A percentile compares a stretch with the other conserved stretches of the same genome.
These are phyloP conservation scores for Gossypium rotundifolium DNA, from an alignment of 345 rosid genomes.

Conservation along the genomic window DNA sequence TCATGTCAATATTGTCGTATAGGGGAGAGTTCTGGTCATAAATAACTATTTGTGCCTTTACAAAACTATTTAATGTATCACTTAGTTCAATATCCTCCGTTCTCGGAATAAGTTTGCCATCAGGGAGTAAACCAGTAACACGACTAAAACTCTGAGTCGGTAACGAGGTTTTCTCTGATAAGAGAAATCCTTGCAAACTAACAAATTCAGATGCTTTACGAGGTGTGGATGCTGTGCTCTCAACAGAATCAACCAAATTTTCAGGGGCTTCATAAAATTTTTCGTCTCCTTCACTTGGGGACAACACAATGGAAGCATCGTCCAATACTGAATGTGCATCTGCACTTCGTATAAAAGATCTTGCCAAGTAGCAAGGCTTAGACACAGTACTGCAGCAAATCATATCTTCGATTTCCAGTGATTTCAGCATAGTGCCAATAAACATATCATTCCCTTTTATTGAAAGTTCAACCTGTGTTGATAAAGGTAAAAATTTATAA, in stretches of 20 bases:
- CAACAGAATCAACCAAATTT: constrained; percentile 53
- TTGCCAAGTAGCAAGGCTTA: constrained; percentile 67
- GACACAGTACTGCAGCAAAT: constrained; percentile 44
- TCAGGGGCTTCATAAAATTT: constrained; percentile 91
- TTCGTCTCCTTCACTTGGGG: constrained; percentile 80
- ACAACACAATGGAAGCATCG: constrained; percentile 30
- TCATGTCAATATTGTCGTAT: constrained; percentile 66
- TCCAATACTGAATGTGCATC: constrained; percentile 38
- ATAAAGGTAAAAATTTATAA: constrained; percentile 16
- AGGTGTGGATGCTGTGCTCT: constrained; percentile 29
- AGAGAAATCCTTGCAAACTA: constrained; percentile 14
- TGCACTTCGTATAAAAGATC: constrained; percentile 65
- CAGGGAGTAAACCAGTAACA: constrained; percentile 71
- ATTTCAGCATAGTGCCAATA: constrained; percentile 76
- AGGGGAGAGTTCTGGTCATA: constrained; percentile 66
- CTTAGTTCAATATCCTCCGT: constrained; percentile 35
- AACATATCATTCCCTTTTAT: constrained; percentile 72
- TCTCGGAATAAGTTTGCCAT: constrained; percentile 26
- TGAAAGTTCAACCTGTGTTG: constrained; percentile 76
- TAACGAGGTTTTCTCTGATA: constrained; percentile 25
- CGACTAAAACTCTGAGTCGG: constrained; percentile 75
- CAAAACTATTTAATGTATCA: constrained; percentile 72
- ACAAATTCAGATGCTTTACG: constrained; percentile 16
- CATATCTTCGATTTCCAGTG: constrained; percentile 96
- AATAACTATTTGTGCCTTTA: constrained; percentile 83